Evolutionary conservation across 306 rosid genomes (phyloP).

Genomic region (Sesbania bispinosa): DNA sequence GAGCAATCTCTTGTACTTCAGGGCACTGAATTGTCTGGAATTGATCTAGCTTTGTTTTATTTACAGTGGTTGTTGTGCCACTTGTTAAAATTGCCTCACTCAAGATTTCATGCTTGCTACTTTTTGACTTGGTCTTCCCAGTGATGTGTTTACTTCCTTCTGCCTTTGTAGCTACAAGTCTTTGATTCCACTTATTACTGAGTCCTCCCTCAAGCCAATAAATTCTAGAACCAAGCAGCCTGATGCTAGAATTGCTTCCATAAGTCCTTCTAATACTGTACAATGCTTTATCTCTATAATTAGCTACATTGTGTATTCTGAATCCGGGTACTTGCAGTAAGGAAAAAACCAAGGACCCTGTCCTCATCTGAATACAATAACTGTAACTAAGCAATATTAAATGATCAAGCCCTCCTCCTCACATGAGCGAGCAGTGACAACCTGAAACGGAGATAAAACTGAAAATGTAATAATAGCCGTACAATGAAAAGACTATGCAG

Average conservation of each 20-base stretch:
- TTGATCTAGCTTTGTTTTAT: slow-evolving; percentile 37
- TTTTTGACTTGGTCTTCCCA: slow-evolving; percentile 29
- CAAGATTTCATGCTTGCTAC: slow-evolving; percentile 37
- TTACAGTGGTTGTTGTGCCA: slow-evolving; percentile 24
- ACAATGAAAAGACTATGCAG: too few relatives aligned
- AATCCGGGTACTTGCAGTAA: too few relatives aligned
- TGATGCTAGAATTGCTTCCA: slow-evolving; percentile 29
- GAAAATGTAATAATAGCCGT: too few relatives aligned
- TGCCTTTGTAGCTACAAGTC: slow-evolving; percentile 45
- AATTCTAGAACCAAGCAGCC: slow-evolving; percentile 32
- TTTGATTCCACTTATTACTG: slow-evolving; percentile 57
- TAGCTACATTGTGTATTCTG: slow-evolving; percentile 38
- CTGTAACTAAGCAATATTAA: not conserved
- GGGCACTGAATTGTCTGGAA: slow-evolving; percentile 28
- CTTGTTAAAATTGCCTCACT: slow-evolving; percentile 32
- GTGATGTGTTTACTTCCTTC: slow-evolving; percentile 29
- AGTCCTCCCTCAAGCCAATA: slow-evolving; percentile 41
- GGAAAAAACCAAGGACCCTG: slow-evolving; percentile 39
- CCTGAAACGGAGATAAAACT: slow-evolving; percentile 37
- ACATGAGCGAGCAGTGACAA: slow-evolving; percentile 17
- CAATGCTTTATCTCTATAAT: slow-evolving; percentile 41
- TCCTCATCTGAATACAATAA: slow-evolving; percentile 43
- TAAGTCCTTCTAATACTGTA: slow-evolving; percentile 30
- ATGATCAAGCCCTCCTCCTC: too few relatives aligned
- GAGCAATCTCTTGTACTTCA: slow-evolving; percentile 40